Conservation (phyloP, 305 asterid genomes). For the Fraxinus baroniana region DNA sequence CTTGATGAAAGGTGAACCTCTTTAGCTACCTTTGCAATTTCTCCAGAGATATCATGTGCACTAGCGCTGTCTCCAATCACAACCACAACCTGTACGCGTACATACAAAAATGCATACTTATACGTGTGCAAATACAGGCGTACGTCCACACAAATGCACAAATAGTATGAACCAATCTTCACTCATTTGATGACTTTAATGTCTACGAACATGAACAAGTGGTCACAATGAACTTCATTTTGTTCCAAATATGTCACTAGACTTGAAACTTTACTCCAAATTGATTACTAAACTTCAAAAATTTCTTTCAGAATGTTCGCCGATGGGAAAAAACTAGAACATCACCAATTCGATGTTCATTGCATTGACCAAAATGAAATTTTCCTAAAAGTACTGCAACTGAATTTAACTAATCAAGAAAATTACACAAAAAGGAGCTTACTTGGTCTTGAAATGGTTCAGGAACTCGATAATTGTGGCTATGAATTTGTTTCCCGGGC, state of each 20-base stretch:
- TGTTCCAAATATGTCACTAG: background rate
- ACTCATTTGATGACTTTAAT: background rate
- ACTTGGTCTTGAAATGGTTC: conserved; percentile 45
- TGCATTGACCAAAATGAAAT: background rate
- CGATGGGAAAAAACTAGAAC: background rate
- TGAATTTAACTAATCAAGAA: background rate
- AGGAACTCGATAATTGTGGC: conserved; percentile 54
- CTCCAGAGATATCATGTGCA: conserved; percentile 51
- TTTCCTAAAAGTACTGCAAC: background rate
- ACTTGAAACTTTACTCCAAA: background rate
- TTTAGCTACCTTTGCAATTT: conserved; percentile 49
- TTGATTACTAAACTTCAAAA: background rate
- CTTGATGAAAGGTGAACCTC: conserved; percentile 70
- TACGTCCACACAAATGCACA: background rate
- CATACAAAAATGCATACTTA: background rate
- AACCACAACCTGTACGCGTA: conserved; percentile 50
- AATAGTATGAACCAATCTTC: background rate
- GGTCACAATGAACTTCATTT: background rate
- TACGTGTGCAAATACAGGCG: background rate
- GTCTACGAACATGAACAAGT: background rate
- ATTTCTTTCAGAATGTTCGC: background rate
- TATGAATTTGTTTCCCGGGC: conserved; percentile 51
- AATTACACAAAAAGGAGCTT: background rate
- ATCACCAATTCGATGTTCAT: background rate
- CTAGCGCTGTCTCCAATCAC: conserved; percentile 67